phyloP scores from a whole-genome alignment of 805 yeast species.

The Sugiyamaella americana region DNA sequence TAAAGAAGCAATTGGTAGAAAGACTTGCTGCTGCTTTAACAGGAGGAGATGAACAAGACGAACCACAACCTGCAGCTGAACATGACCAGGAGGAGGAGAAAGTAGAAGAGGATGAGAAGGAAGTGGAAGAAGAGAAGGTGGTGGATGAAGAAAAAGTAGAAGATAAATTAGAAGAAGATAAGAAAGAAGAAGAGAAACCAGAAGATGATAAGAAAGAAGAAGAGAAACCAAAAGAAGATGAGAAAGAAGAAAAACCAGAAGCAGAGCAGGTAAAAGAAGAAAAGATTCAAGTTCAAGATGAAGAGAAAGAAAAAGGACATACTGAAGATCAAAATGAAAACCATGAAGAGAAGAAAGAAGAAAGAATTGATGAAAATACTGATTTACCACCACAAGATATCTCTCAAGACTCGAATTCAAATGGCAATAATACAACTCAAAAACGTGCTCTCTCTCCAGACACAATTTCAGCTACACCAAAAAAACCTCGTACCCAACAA shows the following conservation, averaged over 20 bases:
- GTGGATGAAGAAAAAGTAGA: not conserved
- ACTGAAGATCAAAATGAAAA: not conserved
- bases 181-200: not conserved
- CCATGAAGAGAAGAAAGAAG: not conserved
- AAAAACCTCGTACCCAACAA: not conserved
- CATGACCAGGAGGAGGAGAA: not conserved
- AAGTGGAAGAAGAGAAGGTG: not conserved
- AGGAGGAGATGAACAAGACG: not conserved
- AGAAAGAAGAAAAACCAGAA: not conserved
- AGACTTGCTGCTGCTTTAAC: not conserved
- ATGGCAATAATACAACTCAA: not conserved
- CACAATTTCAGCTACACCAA: not conserved
- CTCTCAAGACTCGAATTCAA: too few relatives aligned
- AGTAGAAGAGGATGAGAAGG: not conserved
- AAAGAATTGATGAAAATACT: not conserved
- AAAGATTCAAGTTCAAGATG: not conserved
- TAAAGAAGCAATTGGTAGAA: not conserved
- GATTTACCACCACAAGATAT: too few relatives aligned
- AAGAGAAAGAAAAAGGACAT: not conserved
- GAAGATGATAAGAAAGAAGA: not conserved
- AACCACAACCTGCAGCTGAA: not conserved
- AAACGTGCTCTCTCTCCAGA: not conserved
- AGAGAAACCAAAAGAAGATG: not conserved
- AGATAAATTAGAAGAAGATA: not conserved
- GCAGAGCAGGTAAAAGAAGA: not conserved